Base-by-base conservation (phyloP, 78 protist genomes). In the Speleostelium caveatum region DNA sequence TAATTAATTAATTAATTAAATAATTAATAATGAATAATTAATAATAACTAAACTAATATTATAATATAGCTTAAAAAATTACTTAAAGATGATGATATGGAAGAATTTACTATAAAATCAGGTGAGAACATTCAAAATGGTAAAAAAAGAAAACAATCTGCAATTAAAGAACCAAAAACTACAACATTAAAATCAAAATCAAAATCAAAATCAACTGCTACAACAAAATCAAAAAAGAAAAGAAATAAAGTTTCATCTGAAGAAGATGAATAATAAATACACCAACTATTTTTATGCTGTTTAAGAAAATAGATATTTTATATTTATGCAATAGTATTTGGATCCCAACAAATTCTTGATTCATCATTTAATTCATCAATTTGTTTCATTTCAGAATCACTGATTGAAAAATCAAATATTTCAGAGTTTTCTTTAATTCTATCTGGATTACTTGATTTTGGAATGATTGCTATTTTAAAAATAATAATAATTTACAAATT, bases 341-440 rank as follows among this genome's bases (percentile, higher is more conserved):
- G 79, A 55, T 73, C 22, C 79, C 79, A 66, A 55, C 75, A 67
- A 17, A 59, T 58, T 39, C 76, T 36, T 17, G n/a, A 26, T 26
- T 65, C 35, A 28, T 30, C 7, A 55, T 79, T 65, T 35, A 79
- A 22, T 3, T 17, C 16, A 28, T 67, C 58, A 24, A 79, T 30
- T 39, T 51, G 22, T 4, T 56, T n/a, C 73, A 79, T 71, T 12
- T 79, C 75, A 12, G 24, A 24, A 59, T 79, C 73, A 21, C 60
- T 10, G 1, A 79, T 10, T 28, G 16, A 4, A 39, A 86, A 73
- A 38, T 71, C 75, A 71, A 51, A 75, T 6, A 75, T 35, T 21
- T 79, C 24, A 21, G 67, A 45, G 42, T 89, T 89, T 39, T 89
- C 88, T 39, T 67, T 66, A 24, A 89, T 73, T 77, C 94, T 79